Percentiles rank a stretch among this genome's conserved stretches.
phyloP scores from a whole-genome alignment of 164 flowering plant genomes.

The Taxillus chinensis region DNA sequence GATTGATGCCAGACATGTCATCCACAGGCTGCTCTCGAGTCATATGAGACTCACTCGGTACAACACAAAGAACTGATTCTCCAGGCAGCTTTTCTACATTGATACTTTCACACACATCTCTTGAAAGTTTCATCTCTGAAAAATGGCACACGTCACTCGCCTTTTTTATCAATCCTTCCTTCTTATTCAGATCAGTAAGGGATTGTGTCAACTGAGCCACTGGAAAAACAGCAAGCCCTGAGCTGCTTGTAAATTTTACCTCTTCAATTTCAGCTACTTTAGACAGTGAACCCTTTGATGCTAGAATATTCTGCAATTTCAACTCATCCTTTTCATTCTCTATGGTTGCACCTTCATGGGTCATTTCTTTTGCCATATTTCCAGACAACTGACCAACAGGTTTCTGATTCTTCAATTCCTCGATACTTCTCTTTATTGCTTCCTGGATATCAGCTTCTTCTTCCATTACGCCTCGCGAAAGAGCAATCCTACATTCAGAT shows the following conservation, averaged over 20 bases:
- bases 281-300: constrained; percentile 7
- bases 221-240: constrained; percentile 6
- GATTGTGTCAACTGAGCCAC: constrained; percentile 9
- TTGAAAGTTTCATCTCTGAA: constrained; percentile 1
- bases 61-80: constrained; percentile 12
- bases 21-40: constrained; percentile 4
- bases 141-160: constrained; percentile 3
- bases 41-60: constrained; percentile 10
- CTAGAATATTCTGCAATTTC: constrained; percentile 6
- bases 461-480: constrained; percentile 44
- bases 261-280: constrained; percentile 14
- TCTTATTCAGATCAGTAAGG: constrained; percentile 6
- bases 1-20: constrained; percentile 10
- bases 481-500: constrained; percentile 13
- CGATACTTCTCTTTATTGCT: constrained; percentile 79
- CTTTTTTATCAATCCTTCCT: constrained; percentile 7
- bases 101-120: constrained; percentile 7
- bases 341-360: constrained; percentile 3
- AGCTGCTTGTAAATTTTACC: not conserved
- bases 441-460: constrained; percentile 85
- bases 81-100: not conserved
- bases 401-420: constrained; percentile 24
- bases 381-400: constrained; percentile 10
- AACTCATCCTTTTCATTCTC: constrained; percentile 11
- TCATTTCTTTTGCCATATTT: constrained; percentile 10